Evolutionary conservation across 2,329 filamentous ascomycete species (phyloP).

Genomic region (Pseudogymnoascus sp.): DNA sequence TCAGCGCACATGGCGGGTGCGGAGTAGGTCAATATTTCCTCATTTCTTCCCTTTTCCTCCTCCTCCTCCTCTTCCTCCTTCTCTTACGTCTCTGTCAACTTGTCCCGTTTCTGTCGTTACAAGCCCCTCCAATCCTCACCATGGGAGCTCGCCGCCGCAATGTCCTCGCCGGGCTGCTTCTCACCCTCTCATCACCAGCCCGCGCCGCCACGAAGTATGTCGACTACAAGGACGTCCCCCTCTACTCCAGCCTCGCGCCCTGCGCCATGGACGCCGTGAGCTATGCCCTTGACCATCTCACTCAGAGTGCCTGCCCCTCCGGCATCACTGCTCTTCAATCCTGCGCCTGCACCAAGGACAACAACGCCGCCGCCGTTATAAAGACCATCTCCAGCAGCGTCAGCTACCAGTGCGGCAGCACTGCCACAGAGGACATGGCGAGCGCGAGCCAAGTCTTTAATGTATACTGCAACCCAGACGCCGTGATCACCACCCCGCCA

Average conservation of each 20-base stretch:
- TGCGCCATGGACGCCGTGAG: constrained; percentile 42
- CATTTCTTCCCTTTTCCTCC: neutral
- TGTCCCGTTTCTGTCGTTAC: neutral
- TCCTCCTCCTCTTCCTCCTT: neutral
- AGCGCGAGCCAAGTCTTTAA: constrained; percentile 40
- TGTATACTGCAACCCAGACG: constrained; percentile 43
- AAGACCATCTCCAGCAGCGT: constrained; percentile 34
- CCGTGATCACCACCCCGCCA: constrained; percentile 13
- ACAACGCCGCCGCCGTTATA: neutral
- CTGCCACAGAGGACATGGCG: constrained; percentile 41
- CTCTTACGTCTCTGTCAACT: neutral
- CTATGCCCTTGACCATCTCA: constrained; percentile 38
- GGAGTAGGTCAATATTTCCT: constrained; percentile 1
- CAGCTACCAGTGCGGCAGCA: constrained; percentile 37
- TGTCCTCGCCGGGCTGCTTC: neutral
- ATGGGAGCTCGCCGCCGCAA: neutral
- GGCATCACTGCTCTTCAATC: constrained; percentile 40
- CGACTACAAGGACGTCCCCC: constrained; percentile 14
- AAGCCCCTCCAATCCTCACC: neutral
- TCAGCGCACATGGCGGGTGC: neutral
- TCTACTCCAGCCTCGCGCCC: constrained; percentile 35
- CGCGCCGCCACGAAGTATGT: neutral
- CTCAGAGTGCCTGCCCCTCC: constrained; percentile 37
- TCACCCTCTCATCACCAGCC: neutral
- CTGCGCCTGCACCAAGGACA: constrained; percentile 42